Evolutionary conservation across 768 basidiomycete genomes (phyloP).

Genomic region (Pulveroboletus ravenelii): DNA sequence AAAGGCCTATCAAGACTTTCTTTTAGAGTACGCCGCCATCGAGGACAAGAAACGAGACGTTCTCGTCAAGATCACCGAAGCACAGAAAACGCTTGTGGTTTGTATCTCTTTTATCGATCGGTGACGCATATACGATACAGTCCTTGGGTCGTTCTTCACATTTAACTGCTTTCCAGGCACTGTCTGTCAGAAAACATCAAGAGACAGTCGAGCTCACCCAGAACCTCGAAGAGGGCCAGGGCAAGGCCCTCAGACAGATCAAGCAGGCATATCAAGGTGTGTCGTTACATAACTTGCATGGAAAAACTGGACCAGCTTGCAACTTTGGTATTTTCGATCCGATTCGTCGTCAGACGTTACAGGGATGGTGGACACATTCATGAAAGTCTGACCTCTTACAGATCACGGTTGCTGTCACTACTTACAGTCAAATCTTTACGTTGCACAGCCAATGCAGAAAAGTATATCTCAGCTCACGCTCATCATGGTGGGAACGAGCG

Average conservation of each 20-base stretch:
- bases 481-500: too few species aligned
- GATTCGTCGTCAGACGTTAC: slow-evolving; percentile 10
- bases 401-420: too few species aligned
- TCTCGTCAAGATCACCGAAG: slow-evolving; percentile 20
- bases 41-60: slow-evolving; percentile 29
- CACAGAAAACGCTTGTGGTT: slow-evolving; percentile 26
- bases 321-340: neutral
- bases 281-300: neutral
- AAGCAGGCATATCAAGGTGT: slow-evolving; percentile 21
- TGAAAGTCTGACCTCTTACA: slow-evolving; percentile 10
- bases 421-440: too few species aligned
- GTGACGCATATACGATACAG: neutral
- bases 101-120: neutral
- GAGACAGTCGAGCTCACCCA: slow-evolving; percentile 17
- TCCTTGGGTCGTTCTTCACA: too few species aligned
- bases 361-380: slow-evolving; percentile 20
- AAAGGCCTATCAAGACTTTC: slow-evolving; percentile 22
- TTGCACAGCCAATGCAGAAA: too few species aligned
- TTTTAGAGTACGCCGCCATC: slow-evolving; percentile 17
- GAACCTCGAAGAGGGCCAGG: slow-evolving; percentile 23
- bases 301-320: too few species aligned
- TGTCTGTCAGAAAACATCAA: slow-evolving; percentile 29
- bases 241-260: slow-evolving; percentile 19
- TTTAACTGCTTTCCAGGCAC: slow-evolving; percentile 8
- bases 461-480: too few species aligned